Evolutionary conservation across 2,329 filamentous ascomycete genomes (phyloP).

Genomic region (Penicillium sp.): DNA sequence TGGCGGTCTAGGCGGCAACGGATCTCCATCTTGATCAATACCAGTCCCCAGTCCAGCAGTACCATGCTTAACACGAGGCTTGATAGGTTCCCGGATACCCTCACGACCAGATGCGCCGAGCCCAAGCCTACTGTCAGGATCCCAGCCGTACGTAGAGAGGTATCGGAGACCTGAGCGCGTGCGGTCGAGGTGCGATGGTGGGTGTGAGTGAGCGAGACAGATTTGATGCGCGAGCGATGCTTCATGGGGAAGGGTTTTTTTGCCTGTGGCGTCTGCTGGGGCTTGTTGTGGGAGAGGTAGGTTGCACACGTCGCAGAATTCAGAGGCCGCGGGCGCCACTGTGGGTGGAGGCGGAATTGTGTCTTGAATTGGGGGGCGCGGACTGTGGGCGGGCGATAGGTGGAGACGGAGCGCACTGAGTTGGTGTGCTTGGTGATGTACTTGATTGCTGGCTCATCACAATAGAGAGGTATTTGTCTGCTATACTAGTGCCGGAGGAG

Average conservation of each 20-base stretch:
- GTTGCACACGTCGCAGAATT: conserved; percentile 57
- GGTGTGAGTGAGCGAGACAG: conserved; percentile 55
- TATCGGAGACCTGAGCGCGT: conserved; percentile 55
- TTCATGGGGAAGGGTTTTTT: conserved; percentile 41
- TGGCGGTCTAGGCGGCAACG: conserved; percentile 31
- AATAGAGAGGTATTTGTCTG: conserved; percentile 48
- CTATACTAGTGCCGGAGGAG: conserved; percentile 31
- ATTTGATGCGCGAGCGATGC: conserved; percentile 57
- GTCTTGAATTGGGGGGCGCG: conserved; percentile 11
- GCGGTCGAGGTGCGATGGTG: conserved; percentile 59
- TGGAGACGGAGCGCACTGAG: neutral
- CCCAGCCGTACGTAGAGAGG: conserved; percentile 58
- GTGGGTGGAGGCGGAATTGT: conserved; percentile 2
- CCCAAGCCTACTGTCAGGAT: conserved; percentile 62
- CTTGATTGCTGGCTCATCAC: conserved; percentile 34
- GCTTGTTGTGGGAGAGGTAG: conserved; percentile 46
- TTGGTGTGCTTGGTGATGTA: conserved; percentile 12
- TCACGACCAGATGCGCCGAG: conserved; percentile 65
- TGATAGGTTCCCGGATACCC: conserved; percentile 74
- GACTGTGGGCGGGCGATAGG: conserved; percentile 12
- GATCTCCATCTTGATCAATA: conserved; percentile 27
- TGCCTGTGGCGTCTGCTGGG: conserved; percentile 3
- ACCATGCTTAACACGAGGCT: conserved; percentile 68
- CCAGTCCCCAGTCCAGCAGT: conserved; percentile 68
- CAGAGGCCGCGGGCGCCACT: neutral